Base-by-base conservation (phyloP, 352 stramenopile genomes). In the Phytophthora uliginosa region DNA sequence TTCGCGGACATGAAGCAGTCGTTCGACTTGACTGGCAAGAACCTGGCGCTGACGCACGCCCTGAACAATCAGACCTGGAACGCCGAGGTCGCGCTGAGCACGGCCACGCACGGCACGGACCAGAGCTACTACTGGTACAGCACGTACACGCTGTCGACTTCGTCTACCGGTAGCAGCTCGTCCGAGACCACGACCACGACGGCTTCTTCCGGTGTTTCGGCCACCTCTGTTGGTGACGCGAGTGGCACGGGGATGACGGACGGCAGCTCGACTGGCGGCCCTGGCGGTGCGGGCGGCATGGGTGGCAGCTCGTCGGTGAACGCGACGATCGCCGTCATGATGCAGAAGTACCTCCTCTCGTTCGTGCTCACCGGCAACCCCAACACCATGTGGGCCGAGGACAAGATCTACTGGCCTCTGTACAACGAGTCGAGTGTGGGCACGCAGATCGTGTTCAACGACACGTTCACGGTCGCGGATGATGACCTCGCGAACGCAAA, bases 361-460 rank as follows among this genome's bases (percentile, higher is more conserved):
- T 78, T 78, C 40, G 71, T 78, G 18, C 54, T 74, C n/a, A 71
- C 66, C 18, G 66, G 60, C 31, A 71, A 74, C 61, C 65, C 66
- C 7, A 78, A 74, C 65, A 59, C 65, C 2, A 56, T 65, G 55
- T 74, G 71, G 71, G 1, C 71, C 24, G 47, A 71, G 5, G 66
- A 74, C 71, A 74, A 78, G 33, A 60, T 77, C 17, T 77, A 71
- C 65, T 77, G 70, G 70, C 71, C 71, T 5, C 59, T 31, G 7
- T 74, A 66, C 56, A 73, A 71, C 38, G 71, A 74, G 33, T 66
- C 59, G 7, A 53, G 47, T 3, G 52, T 33, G 13, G 65, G 66
- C n/a, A 58, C 33, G n/a, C 36, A 78, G 66, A 70, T 78, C 51
- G 65, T 78, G 47, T 69, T 78, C 38, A 78, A 78, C 59, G 66